Evolutionary conservation across 2,329 filamentous ascomycete genomes (phyloP).

Genomic region (Mycosphaerella sp.): DNA sequence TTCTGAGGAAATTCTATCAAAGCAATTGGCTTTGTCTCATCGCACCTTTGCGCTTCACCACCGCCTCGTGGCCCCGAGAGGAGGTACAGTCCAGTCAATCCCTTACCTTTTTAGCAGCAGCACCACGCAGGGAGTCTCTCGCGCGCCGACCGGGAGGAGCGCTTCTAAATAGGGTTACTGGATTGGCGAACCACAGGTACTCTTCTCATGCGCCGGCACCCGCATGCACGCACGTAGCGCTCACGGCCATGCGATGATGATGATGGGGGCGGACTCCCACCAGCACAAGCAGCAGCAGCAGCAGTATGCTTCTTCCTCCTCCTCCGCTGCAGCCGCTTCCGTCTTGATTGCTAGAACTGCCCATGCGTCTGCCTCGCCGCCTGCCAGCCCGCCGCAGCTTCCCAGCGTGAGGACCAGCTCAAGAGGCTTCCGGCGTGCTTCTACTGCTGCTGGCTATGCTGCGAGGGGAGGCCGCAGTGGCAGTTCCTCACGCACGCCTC

Average conservation of each 20-base stretch:
- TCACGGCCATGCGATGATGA: background rate
- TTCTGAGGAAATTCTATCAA: background rate
- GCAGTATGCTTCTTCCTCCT: slow-evolving; percentile 2
- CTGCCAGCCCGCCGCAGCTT: slow-evolving; percentile 4
- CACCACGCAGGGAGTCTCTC: background rate
- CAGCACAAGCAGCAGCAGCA: background rate
- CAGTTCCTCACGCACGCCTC: slow-evolving; percentile 2
- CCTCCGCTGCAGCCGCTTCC: background rate
- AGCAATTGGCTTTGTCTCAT: background rate
- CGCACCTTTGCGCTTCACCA: background rate
- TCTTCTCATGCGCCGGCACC: background rate
- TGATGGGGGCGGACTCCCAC: background rate
- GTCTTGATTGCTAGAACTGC: background rate
- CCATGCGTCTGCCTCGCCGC: slow-evolving; percentile 3
- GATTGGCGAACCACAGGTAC: background rate
- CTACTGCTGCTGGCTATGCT: background rate
- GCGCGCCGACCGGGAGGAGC: background rate
- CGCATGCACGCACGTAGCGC: background rate
- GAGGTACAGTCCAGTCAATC: too few relatives aligned
- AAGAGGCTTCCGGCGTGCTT: slow-evolving; percentile 2
- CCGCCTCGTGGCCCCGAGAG: background rate
- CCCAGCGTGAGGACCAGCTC: slow-evolving; percentile 8
- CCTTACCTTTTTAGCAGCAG: too few relatives aligned
- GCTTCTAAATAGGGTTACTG: background rate
- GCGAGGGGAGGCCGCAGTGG: background rate